phyloP scores from a whole-genome alignment of 768 basidiomycete genomes.

The Boletellus ananiceps region DNA sequence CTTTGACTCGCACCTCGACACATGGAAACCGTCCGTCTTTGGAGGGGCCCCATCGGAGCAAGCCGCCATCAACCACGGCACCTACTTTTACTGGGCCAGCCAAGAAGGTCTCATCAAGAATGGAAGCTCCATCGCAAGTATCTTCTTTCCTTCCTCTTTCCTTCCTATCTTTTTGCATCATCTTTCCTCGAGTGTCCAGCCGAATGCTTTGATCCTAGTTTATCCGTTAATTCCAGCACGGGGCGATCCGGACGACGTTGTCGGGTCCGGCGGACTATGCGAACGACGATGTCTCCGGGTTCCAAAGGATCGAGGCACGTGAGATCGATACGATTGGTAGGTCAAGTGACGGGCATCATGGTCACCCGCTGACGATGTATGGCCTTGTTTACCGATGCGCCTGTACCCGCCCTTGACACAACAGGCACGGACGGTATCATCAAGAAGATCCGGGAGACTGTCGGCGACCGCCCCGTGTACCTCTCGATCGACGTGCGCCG shows the following conservation, averaged over 20 bases:
- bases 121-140: constrained; percentile 80
- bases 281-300: constrained; percentile 75
- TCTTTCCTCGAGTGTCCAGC: constrained; percentile 8
- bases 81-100: constrained; percentile 88
- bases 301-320: constrained; percentile 76
- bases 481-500: constrained; percentile 66
- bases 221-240: constrained; percentile 56
- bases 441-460: constrained; percentile 71
- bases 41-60: constrained; percentile 69
- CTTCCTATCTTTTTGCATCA: constrained; percentile 1
- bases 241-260: constrained; percentile 81
- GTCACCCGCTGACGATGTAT: neutral
- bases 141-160: constrained; percentile 29
- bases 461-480: constrained; percentile 72
- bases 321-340: constrained; percentile 79
- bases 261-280: constrained; percentile 72
- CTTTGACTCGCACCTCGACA: constrained; percentile 83
- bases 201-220: constrained; percentile 73
- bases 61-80: constrained; percentile 80
- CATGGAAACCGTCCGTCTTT: constrained; percentile 72
- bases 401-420: too few species aligned
- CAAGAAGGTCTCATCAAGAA: constrained; percentile 77
- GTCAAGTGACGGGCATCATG: neutral
- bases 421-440: constrained; percentile 72
- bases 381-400: neutral